Evolutionary conservation across 495 filamentous ascomycete species (phyloP), one percentile per base, ranked within the genome.

Genomic region (Hyaloscypha finlandica): DNA sequence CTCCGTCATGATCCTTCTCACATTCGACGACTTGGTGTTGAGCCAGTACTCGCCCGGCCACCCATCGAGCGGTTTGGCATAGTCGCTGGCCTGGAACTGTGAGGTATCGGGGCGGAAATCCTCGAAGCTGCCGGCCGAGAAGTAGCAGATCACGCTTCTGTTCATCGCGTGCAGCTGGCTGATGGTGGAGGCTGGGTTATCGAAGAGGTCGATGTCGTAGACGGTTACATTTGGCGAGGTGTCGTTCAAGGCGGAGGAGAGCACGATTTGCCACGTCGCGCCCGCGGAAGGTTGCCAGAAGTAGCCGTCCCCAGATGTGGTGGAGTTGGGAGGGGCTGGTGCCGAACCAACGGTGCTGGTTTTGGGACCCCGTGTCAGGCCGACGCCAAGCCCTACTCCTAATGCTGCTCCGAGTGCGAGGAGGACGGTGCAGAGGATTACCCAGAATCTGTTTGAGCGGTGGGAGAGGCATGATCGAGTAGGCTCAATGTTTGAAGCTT

Each of bases 21-120:
- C 86, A 56, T 81, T 83, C 2, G 72, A 33, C 63, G 82, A 85
- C 62, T 80, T 81, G 59, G 84, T 77, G 65, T 90, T 80, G 5
- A 92, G 74, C 90, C 90, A 92, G 45, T 77, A 77, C 79, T 92
- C 90, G 53, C 83, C 84, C 0, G 81, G 78, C 89, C 89, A 92
- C 19, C 84, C 87, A 33, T 82, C 78, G 6, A 92, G 73, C 12
- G 70, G 68, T 2, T 78, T 75, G 16, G 86, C 89, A 22, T 85
- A 69, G 58, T 90, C 89, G 1, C 73, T 68, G 0, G 70, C 29
- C 1, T 72, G 66, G 76, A 92, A 92, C 0, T 82, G 48, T 56
- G 42, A 59, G 4, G 82, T 75, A 70, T 92, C 90, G 6, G 79
- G 74, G 6, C 89, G 83, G 75, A 80, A 85, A 64, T 83, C 72